Evolutionary conservation across 2,329 filamentous ascomycete species (phyloP), one percentile per base, ranked within the genome.

Genomic region (Tetracladium maxilliforme): DNA sequence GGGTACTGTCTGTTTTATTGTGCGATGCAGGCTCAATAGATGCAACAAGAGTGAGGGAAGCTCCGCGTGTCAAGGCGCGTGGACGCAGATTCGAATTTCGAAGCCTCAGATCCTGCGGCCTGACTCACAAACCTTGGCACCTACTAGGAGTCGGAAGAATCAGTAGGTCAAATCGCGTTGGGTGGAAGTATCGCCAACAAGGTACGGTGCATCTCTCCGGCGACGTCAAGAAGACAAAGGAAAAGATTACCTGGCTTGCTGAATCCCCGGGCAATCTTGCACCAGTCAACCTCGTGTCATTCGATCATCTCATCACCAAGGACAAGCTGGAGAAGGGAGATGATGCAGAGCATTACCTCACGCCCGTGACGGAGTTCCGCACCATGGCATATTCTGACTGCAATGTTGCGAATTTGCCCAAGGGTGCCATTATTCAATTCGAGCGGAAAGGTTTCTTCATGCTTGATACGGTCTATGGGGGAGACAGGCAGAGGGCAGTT

Each of bases 251-350:
- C 3, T 77, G 70, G 70, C 47, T 77, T 22, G 62, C 64, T 7
- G 57, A 51, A 2, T 63, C 68, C 29, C 70, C 73, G 44, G 56
- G 70, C 15, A 19, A 19, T 9, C 52, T 74, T 7, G 54, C 73
- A 4, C 63, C 65, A 3, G 58, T 76, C 13, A 65, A 73, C 35
- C 51, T 77, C 14, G 68, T 73, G 26, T 70, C 76, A 32, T 78
- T 76, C 37, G 72, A 77, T 45, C 70, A 73, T 47, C 53, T 78
- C 10, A 65, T 78, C 33, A 72, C 63, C 15, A 77, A 77, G 54
- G 72, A 78, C 37, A 70, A 74, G 35, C 52, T 77, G 13, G 64
- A 66, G 37, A 64, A 70, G 39, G 61, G 70, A 6, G 70, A 76
- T 32, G 49, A 56, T 18, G 48, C 73, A 5, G 65, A 71, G 42